Base-by-base conservation (phyloP, 2,329 filamentous ascomycete species). In the Harringtonia lauricola region DNA sequence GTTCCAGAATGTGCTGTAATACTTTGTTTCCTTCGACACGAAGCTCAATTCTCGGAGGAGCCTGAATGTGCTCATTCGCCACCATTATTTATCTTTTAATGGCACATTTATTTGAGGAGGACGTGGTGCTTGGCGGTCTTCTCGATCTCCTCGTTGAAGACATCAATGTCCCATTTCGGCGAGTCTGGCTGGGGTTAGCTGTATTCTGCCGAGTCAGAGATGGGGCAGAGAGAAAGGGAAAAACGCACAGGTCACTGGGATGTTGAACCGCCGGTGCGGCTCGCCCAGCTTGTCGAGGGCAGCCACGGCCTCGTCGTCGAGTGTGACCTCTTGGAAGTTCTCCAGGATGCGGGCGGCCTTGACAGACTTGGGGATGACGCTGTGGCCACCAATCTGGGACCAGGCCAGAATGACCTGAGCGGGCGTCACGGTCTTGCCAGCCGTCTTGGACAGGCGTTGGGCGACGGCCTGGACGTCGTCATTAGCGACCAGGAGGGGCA, bases 311-410 rank as follows among this genome's bases (percentile, higher is more conserved):
- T 70, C 67, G 33, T 72, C 66, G 36, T 65, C 62, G 46, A 86
- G 64, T 55, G 84, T 72, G 40, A 79, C 69, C 60, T 83, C 72
- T 64, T 79, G 66, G 57, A 81, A 86, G 70, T 88, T 87, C 55
- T 68, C 71, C 55, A 74, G 66, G 52, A 88, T 87, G 46, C 83
- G 74, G 29, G 68, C 68, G 40, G 76, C 69, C 45, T 74, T 85
- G 50, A 86, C 81, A 18, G 74, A 81, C 70, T 87, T 87, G 55
- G 83, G 83, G 53, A 87, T 86, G 52, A 87, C 83, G 52, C 70
- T 76, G 62, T 79, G 80, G 43, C 78, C 80, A 52, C 76, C 36
- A 4, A 41, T 53, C 63, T 71, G 58, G 65, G 66, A 41, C 47
- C 45, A 49, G 6, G 45, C 43, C 14, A 47, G 39, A 14, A 47